Conservation (phyloP, 768 basidiomycete species). For the Exsudoporus frostii region DNA sequence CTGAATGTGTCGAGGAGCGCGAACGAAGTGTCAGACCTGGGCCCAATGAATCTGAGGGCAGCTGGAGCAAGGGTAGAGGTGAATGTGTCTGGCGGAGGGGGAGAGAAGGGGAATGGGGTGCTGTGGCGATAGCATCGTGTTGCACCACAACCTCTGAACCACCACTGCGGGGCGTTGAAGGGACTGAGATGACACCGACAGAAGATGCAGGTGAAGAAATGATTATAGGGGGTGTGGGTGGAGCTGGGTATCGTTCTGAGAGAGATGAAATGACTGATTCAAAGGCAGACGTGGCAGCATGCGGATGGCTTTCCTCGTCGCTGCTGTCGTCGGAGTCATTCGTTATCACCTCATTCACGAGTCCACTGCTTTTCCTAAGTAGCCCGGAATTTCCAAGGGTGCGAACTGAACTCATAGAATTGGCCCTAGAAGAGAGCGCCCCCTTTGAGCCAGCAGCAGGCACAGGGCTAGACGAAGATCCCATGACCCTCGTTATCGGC, state of each 20-base stretch:
- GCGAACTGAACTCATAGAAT: conserved; percentile 10
- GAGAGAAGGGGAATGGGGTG: not conserved
- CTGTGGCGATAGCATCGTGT: not conserved
- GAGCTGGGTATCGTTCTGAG: conserved; percentile 31
- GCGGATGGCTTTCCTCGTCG: not conserved
- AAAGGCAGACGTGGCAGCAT: not conserved
- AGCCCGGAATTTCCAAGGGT: conserved; percentile 6
- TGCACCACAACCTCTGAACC: conserved; percentile 15
- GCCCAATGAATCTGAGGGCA: not conserved
- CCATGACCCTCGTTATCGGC: conserved; percentile 24
- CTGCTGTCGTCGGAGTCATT: not conserved
- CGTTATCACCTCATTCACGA: conserved; percentile 12
- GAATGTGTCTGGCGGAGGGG: not conserved
- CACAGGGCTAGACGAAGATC: conserved; percentile 5
- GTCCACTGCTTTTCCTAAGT: conserved; percentile 16
- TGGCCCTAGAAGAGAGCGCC: conserved; percentile 7
- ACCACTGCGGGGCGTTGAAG: conserved; percentile 20
- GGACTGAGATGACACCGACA: conserved; percentile 19
- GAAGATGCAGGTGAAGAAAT: conserved; percentile 27
- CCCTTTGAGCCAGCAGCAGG: conserved; percentile 3
- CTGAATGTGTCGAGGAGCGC: not conserved
- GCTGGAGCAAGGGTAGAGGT: conserved; percentile 13
- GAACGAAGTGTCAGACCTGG: conserved; percentile 1
- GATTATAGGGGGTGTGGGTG: conserved; percentile 28
- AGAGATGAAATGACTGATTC: conserved; percentile 23